phyloP scores from a whole-genome alignment of 345 rosid genomes.

The Rubroshorea leprosula region DNA sequence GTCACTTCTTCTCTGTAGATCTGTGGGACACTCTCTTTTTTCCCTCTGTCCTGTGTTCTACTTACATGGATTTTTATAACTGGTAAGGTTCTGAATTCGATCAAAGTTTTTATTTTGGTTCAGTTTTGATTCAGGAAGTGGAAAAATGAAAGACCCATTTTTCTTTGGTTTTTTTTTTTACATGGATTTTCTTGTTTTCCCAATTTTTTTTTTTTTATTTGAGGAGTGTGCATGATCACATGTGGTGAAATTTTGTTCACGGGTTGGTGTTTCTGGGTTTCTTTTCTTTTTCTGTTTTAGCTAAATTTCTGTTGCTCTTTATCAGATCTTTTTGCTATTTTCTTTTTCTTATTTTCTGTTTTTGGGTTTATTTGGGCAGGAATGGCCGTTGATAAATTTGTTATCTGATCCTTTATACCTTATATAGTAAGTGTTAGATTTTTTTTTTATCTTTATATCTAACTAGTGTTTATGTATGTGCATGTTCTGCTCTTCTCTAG shows the following conservation, averaged over 20 bases:
- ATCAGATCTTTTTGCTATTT: conserved; percentile 15
- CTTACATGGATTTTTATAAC: conserved; percentile 9
- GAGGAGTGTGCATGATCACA: conserved; percentile 24
- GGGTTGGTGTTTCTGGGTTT: conserved; percentile 10
- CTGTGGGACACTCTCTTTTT: conserved; percentile 16
- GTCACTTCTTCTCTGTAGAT: conserved; percentile 29
- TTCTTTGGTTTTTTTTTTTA: conserved; percentile 2
- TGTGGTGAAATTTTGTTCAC: conserved; percentile 22
- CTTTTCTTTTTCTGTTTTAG: conserved; percentile 17
- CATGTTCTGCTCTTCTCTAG: background rate
- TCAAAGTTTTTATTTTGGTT: conserved; percentile 2
- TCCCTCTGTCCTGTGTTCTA: background rate
- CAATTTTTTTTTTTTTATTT: background rate
- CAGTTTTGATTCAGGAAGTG: background rate
- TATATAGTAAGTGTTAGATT: background rate
- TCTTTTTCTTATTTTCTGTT: conserved; percentile 8
- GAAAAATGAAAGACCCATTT: no score
- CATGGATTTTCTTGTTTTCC: background rate
- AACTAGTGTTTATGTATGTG: background rate
- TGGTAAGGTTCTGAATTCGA: conserved; percentile 10
- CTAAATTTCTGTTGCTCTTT: conserved; percentile 14
- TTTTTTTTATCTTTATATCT: background rate
- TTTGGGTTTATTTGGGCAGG: conserved; percentile 1
- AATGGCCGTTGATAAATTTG: conserved; percentile 1
- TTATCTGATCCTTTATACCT: conserved; percentile 3